Evolutionary conservation across 345 rosid species (phyloP).

Genomic region (Iberis pinnata): DNA sequence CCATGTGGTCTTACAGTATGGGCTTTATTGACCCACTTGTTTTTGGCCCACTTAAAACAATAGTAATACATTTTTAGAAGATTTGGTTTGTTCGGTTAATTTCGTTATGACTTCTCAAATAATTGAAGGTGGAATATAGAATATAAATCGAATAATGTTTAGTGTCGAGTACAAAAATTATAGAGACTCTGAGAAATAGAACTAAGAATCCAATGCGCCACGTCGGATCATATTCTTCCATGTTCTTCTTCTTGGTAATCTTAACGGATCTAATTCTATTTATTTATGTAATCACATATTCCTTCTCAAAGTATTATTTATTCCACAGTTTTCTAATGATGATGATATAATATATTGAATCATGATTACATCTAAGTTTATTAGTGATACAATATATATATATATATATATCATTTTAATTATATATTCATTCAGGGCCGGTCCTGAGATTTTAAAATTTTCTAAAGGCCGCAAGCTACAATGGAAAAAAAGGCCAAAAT

Average conservation of each 20-base stretch:
- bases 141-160: conserved; percentile 6
- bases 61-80: too few relatives aligned
- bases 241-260: conserved; percentile 27
- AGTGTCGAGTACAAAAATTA: conserved; percentile 18
- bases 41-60: conserved; percentile 18
- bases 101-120: too few relatives aligned
- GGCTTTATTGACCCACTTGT: conserved; percentile 23
- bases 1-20: conserved; percentile 23
- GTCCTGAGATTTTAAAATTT: too few relatives aligned
- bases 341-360: conserved; percentile 1
- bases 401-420: too few relatives aligned
- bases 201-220: conserved; percentile 30
- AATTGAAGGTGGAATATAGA: too few relatives aligned
- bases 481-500: too few relatives aligned
- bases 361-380: too few relatives aligned
- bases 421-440: too few relatives aligned
- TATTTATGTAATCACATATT: neutral
- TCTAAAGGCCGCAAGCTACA: too few relatives aligned
- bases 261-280: conserved; percentile 23
- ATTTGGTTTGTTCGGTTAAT: too few relatives aligned
- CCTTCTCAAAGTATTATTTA: neutral
- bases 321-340: neutral
- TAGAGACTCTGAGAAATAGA: conserved; percentile 21
- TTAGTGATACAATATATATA: neutral
- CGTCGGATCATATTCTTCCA: conserved; percentile 23